These are phyloP conservation scores for Talaromyces ruber DNA, from an alignment of 495 filamentous ascomycete species.

Conservation along the genomic window DNA sequence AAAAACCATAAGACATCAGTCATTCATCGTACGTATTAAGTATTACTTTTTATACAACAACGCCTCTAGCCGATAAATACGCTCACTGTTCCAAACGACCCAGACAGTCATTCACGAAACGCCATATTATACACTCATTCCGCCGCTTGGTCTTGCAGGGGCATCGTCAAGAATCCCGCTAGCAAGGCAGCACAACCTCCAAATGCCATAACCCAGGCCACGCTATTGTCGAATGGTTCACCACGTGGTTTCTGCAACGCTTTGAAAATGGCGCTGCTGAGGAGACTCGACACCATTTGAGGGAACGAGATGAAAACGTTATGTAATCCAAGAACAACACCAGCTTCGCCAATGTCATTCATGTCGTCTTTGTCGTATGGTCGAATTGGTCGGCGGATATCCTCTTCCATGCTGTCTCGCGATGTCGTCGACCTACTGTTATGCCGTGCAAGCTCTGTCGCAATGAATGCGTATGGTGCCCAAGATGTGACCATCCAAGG, in stretches of 20 bases:
- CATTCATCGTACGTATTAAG: neutral
- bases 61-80: neutral
- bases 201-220: constrained; percentile 73
- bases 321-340: constrained; percentile 82
- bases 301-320: constrained; percentile 85
- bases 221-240: constrained; percentile 70
- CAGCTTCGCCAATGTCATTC: constrained; percentile 60
- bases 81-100: neutral
- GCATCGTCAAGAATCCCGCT: constrained; percentile 57
- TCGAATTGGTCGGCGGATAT: neutral
- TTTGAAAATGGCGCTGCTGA: constrained; percentile 72
- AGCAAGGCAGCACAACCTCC: constrained; percentile 69
- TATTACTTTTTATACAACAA: neutral
- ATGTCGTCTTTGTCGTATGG: constrained; percentile 5
- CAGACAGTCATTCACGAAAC: neutral
- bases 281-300: constrained; percentile 78
- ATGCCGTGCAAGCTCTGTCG: constrained; percentile 70
- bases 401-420: neutral
- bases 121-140: neutral
- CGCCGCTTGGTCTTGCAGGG: constrained; percentile 22
- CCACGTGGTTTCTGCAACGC: constrained; percentile 75
- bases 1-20: too few relatives aligned
- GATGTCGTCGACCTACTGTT: constrained; percentile 43
- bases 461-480: constrained; percentile 89
- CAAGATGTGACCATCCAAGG: constrained; percentile 84